Evolutionary conservation across 495 filamentous ascomycete species (phyloP).

Genomic region (Penicillium dipodomyicola): DNA sequence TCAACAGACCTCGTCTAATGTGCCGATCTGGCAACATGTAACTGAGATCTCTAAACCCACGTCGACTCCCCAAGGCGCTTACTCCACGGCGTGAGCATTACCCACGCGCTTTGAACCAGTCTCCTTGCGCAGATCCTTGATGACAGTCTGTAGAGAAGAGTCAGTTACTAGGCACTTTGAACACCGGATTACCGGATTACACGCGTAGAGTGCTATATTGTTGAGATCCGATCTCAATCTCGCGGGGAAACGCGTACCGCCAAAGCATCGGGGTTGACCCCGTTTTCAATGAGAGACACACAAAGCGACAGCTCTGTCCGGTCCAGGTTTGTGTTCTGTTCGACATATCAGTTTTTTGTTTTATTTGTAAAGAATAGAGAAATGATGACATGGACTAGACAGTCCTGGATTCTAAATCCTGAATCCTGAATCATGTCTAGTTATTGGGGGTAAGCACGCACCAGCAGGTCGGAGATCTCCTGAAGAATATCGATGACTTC

Average conservation of each 20-base stretch:
- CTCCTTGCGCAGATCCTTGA: slow-evolving; percentile 70
- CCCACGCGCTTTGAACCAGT: slow-evolving; percentile 27
- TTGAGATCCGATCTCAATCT: background rate
- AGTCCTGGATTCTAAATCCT: background rate
- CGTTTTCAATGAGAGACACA: slow-evolving; percentile 95
- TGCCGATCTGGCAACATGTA: background rate
- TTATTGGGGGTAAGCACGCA: slow-evolving; percentile 37
- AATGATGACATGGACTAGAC: background rate
- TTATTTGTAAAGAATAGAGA: background rate
- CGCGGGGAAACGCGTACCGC: slow-evolving; percentile 60
- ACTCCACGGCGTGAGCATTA: slow-evolving; percentile 28
- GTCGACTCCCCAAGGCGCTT: background rate
- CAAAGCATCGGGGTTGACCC: slow-evolving; percentile 91
- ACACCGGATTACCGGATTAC: background rate
- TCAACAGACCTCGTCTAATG: background rate
- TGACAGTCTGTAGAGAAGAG: slow-evolving; percentile 55
- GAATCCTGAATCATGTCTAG: background rate
- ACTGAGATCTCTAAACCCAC: background rate
- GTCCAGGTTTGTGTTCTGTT: slow-evolving; percentile 87
- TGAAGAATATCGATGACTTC: slow-evolving; percentile 94
- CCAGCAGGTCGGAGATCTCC: slow-evolving; percentile 87
- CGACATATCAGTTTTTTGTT: background rate
- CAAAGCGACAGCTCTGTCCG: slow-evolving; percentile 87
- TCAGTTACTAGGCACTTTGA: background rate
- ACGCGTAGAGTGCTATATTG: background rate